phyloP scores from a whole-genome alignment of 148 eudicot species.

The Gaultheria prostrata region DNA sequence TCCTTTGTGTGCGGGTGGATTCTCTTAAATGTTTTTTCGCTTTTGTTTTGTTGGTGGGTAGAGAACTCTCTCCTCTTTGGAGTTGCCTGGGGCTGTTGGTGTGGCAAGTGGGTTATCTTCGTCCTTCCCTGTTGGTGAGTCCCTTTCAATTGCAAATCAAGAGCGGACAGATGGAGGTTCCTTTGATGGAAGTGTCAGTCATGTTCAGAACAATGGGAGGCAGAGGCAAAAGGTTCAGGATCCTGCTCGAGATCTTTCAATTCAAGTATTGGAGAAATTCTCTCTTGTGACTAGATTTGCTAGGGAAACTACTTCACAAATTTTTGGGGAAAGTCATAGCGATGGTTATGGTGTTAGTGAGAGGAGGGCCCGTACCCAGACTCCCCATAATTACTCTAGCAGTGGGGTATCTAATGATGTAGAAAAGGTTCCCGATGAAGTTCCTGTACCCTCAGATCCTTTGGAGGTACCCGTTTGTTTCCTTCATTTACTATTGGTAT shows the following conservation, averaged over 20 bases:
- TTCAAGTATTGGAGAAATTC: conserved; percentile 92
- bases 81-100: conserved; percentile 77
- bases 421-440: conserved; percentile 39
- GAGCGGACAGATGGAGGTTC: conserved; percentile 34
- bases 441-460: conserved; percentile 72
- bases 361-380: conserved; percentile 49
- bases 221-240: conserved; percentile 68
- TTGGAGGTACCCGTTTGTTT: conserved; percentile 57
- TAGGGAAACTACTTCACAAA: conserved; percentile 91
- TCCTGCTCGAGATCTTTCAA: conserved; percentile 88
- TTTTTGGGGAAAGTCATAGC: conserved; percentile 66
- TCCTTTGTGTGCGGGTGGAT: neutral
- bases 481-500: neutral
- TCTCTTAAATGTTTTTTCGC: neutral
- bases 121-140: conserved; percentile 35
- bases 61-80: conserved; percentile 91
- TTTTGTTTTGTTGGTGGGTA: conserved; percentile 26
- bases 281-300: conserved; percentile 98
- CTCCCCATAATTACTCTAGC: conserved; percentile 32
- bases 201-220: conserved; percentile 44
- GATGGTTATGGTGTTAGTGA: conserved; percentile 52
- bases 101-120: conserved; percentile 48
- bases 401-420: conserved; percentile 34
- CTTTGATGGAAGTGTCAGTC: conserved; percentile 35
- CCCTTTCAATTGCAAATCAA: conserved; percentile 36